Conservation (phyloP, 129 eudicot genomes). For the Ambrosia trifida region DNA sequence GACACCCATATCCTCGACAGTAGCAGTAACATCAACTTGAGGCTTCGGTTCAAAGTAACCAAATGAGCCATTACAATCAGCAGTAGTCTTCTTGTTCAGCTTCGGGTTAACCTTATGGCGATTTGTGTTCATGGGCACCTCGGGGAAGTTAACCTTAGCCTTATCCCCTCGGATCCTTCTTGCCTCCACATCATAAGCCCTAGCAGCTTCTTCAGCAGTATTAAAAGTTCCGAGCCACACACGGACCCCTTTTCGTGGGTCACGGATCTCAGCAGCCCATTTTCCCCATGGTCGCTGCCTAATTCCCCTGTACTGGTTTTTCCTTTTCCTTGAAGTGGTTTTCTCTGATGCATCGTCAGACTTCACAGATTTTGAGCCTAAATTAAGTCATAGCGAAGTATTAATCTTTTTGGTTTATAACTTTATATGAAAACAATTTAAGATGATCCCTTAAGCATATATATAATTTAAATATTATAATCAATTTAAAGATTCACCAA, state of each 20-base stretch:
- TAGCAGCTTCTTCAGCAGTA: conserved; percentile 99
- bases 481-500: background rate
- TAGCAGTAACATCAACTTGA: conserved; percentile 24
- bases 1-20: conserved; percentile 34
- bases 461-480: background rate
- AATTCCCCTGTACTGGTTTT: conserved; percentile 83
- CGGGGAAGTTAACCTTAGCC: conserved; percentile 94
- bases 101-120: conserved; percentile 35
- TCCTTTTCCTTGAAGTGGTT: conserved; percentile 74
- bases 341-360: conserved; percentile 49
- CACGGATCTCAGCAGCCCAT: conserved; percentile 99
- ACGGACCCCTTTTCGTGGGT: conserved; percentile 89
- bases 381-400: background rate
- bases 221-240: conserved; percentile 98
- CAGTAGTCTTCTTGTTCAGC: conserved; percentile 17
- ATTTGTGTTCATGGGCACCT: conserved; percentile 39
- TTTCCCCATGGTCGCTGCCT: conserved; percentile 99
- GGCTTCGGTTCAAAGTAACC: conserved; percentile 65
- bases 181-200: conserved; percentile 94
- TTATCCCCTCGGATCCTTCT: conserved; percentile 88
- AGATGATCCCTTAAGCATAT: background rate
- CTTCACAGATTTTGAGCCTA: conserved; percentile 50
- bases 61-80: conserved; percentile 6
- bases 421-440: background rate
- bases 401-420: conserved; percentile 9